A percentile compares a stretch with the other conserved stretches of the same genome.
phyloP scores from a whole-genome alignment of 2,329 filamentous ascomycete species.

The Hymenoscyphus infarciens region DNA sequence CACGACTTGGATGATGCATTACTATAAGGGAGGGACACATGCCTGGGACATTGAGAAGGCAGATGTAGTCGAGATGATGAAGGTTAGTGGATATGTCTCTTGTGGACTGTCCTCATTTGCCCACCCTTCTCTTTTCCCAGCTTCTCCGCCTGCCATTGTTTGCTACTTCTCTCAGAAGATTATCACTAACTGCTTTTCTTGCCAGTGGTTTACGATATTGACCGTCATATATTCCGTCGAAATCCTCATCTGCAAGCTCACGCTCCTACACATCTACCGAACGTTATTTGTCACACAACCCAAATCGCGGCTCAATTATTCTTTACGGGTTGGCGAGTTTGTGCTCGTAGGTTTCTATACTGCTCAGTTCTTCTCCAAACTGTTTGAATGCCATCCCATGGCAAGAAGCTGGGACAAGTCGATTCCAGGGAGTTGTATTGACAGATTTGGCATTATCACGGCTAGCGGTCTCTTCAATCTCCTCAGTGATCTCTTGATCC shows the following conservation, averaged over 20 bases:
- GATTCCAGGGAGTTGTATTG: background rate
- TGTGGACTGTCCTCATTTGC: background rate
- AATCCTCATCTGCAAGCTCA: background rate
- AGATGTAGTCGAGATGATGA: background rate
- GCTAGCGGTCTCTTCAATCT: background rate
- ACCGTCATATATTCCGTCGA: background rate
- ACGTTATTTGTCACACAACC: background rate
- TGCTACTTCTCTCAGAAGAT: background rate
- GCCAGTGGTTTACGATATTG: background rate
- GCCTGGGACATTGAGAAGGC: background rate
- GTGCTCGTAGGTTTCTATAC: background rate
- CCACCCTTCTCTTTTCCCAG: background rate
- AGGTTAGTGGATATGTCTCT: background rate
- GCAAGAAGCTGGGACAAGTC: background rate
- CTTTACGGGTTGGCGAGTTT: background rate
- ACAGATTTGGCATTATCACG: background rate
- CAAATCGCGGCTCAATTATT: background rate
- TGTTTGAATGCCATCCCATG: background rate
- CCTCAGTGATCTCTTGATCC: background rate
- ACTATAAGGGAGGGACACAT: background rate
- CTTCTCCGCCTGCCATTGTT: background rate
- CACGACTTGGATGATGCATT: background rate
- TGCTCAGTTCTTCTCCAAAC: background rate
- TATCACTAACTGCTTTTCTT: background rate
- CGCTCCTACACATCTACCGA: background rate